These are phyloP conservation scores for Herpotrichia juniperi DNA, from an alignment of 2,329 filamentous ascomycete genomes.

Conservation along the genomic window DNA sequence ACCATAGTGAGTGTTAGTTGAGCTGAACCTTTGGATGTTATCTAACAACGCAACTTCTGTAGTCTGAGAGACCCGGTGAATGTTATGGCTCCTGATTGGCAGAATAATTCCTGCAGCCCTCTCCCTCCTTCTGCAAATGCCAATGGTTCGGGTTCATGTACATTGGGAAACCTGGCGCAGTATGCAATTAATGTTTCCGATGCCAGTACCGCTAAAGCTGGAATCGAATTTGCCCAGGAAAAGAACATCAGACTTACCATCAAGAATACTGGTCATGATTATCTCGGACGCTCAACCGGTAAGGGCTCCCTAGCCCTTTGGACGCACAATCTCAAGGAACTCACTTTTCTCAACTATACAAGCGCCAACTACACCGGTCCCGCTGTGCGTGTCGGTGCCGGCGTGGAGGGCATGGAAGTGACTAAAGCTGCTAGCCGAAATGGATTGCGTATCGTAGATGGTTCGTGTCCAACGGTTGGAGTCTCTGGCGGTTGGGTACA, in stretches of 20 bases:
- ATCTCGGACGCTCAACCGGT: constrained; percentile 2
- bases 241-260: too few species aligned
- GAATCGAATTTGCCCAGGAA: constrained; percentile 8
- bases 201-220: not conserved
- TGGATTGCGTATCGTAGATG: not conserved
- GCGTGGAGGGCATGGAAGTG: not conserved
- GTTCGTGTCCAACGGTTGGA: not conserved
- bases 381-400: constrained; percentile 9
- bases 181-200: constrained; percentile 5
- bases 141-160: too few species aligned
- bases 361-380: constrained; percentile 25
- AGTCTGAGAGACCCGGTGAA: not conserved
- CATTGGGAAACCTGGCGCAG: not conserved
- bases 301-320: not conserved
- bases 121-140: too few species aligned
- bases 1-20: too few species aligned
- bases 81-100: not conserved
- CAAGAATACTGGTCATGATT: constrained; percentile 18
- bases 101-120: not conserved
- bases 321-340: constrained; percentile 5
- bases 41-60: too few species aligned
- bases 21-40: too few species aligned
- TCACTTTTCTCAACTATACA: constrained; percentile 3
- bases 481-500: not conserved
- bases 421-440: constrained; percentile 17